phyloP scores from a whole-genome alignment of 371 early-diverging fungal genomes.

The Chytridiales sp. region DNA sequence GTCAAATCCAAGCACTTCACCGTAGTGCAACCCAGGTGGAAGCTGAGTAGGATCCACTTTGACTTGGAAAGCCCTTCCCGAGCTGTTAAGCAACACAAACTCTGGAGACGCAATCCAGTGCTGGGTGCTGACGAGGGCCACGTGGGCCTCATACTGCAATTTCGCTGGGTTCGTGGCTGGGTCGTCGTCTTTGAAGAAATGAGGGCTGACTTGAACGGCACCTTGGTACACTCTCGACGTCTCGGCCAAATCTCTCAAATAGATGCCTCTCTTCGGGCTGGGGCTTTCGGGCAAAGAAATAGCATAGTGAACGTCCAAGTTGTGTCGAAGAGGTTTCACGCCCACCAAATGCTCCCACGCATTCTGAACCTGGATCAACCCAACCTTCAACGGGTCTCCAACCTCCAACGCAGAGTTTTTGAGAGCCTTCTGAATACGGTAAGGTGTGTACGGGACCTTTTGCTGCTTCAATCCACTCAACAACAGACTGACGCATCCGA shows the following conservation, averaged over 20 bases:
- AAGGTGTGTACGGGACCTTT: conserved; percentile 71
- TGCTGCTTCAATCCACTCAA: conserved; percentile 78
- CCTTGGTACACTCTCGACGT: conserved; percentile 62
- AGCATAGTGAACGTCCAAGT: conserved; percentile 69
- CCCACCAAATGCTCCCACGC: conserved; percentile 79
- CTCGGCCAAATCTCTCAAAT: conserved; percentile 79
- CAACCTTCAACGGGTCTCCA: conserved; percentile 70
- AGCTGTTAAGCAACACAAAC: conserved; percentile 60
- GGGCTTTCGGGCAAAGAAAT: conserved; percentile 32
- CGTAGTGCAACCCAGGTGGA: conserved; percentile 75
- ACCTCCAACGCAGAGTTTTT: conserved; percentile 72
- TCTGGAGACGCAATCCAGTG: conserved; percentile 81
- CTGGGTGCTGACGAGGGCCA: conserved; percentile 68
- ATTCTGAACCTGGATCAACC: conserved; percentile 84
- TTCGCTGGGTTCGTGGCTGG: conserved; percentile 47
- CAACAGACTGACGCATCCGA: conserved; percentile 59
- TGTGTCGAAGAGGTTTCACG: conserved; percentile 50
- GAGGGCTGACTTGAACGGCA: conserved; percentile 65
- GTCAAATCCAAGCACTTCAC: conserved; percentile 79
- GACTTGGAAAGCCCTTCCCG: conserved; percentile 66
- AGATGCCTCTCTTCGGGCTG: conserved; percentile 69
- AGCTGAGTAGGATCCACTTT: conserved; percentile 81
- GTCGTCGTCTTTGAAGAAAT: conserved; percentile 71
- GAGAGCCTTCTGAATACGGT: conserved; percentile 77
- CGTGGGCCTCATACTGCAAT: conserved; percentile 75